Base-by-base conservation (phyloP, 1,284 basidiomycete genomes). In the Cutaneotrichosporon sp. region DNA sequence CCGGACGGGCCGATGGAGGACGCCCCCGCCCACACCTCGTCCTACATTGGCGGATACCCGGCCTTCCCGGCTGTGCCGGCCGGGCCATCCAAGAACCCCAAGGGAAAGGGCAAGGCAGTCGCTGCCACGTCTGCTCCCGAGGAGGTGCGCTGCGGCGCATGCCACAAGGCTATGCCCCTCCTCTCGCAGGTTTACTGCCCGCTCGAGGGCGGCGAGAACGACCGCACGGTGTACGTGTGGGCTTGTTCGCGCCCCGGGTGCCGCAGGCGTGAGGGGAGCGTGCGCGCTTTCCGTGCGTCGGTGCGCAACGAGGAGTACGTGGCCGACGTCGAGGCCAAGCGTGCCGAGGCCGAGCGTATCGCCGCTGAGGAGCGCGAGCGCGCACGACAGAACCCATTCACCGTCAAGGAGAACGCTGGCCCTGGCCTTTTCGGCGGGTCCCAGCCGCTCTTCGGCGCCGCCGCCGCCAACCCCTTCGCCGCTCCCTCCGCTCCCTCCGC, bases 101-200 rank as follows among this genome's bases (percentile, higher is more conserved):
- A 57, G 46, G 33, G 33, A 11, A 49, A 31, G 42, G 54, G 38
- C 13, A 29, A 22, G 29, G 46, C 45, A 24, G 34, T 18, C 6
- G n/a, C 54, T 13, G 59, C 65, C 10, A 38, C 67, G 4, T 34
- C 58, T 4, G 53, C 66, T 0, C 72, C 76, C 3, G 54, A 62
- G 13, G 62, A 62, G 10, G 65, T 77, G 47, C 67, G 56, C 36
- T 81, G 80, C 59, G 69, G 69, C 34, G 53, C 71, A 3, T 80
- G 79, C 62, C 67, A 72, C 24, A 27, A 67, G 11, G 61, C 72
- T 4, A 77, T 79, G 29, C 79, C 79, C 1, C 72, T 81, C 1
- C 64, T 81, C 13, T 67, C 76, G 5, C 80, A 81, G 64, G 75
- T 80, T 3, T 81, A 80, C 63, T 78, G 76, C 58, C 80, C 80